A percentile compares a stretch with the other conserved stretches of the same genome.
These are phyloP conservation scores for Vicia faba DNA, from an alignment of 306 rosid species.

Conservation along the genomic window DNA sequence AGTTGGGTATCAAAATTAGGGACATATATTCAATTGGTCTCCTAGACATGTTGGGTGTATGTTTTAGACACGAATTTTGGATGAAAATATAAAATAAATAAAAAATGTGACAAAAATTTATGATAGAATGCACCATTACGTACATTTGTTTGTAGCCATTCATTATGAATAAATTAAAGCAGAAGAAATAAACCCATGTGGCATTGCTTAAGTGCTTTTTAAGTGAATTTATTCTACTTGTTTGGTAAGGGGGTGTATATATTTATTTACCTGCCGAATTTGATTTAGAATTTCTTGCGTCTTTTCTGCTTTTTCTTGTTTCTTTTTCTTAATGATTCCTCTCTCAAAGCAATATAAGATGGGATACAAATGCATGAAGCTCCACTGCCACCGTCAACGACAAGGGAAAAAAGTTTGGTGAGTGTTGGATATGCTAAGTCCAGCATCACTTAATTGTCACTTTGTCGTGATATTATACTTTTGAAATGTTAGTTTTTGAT, in stretches of 20 bases:
- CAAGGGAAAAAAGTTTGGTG: not conserved
- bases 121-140: slow-evolving; percentile 7
- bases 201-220: slow-evolving; percentile 16
- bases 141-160: slow-evolving; percentile 12
- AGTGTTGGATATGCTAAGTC: not conserved
- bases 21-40: slow-evolving; percentile 43
- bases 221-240: slow-evolving; percentile 35
- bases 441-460: not conserved
- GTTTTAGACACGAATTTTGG: slow-evolving; percentile 29
- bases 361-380: not conserved
- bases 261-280: not conserved
- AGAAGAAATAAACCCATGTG: slow-evolving; percentile 31
- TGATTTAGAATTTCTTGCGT: not conserved
- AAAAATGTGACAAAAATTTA: not conserved
- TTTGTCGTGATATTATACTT: not conserved
- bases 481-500: too few species aligned
- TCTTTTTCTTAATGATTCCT: not conserved
- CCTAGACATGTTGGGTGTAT: slow-evolving; percentile 33
- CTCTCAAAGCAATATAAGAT: not conserved
- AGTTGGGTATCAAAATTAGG: slow-evolving; percentile 10
- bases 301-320: not conserved
- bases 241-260: slow-evolving; percentile 22
- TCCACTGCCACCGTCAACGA: not conserved
- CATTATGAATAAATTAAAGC: slow-evolving; percentile 37
- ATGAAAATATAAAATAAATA: not conserved